These are phyloP conservation scores for Salix viminalis DNA, from an alignment of 345 rosid species.

Conservation along the genomic window DNA sequence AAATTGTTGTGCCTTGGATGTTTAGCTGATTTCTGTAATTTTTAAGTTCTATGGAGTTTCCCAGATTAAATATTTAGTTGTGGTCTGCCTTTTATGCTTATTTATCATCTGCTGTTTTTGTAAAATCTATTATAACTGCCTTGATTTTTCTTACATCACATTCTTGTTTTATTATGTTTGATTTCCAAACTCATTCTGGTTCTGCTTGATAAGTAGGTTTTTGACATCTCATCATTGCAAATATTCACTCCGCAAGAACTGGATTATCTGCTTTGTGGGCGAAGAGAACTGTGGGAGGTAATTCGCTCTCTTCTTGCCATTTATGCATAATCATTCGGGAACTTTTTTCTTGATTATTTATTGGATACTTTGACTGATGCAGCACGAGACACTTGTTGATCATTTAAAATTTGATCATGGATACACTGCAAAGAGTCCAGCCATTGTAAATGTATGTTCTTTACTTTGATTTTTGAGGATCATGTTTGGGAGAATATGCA, in stretches of 20 bases:
- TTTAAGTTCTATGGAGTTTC: background rate
- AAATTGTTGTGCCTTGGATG: background rate
- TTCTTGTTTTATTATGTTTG: background rate
- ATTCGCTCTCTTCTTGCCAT: background rate
- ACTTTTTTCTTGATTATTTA: background rate
- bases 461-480: background rate
- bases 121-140: background rate
- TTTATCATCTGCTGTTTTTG: background rate
- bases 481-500: background rate
- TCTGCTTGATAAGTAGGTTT: constrained; percentile 54
- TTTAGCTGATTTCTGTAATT: background rate
- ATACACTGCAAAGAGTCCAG: constrained; percentile 93
- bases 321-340: background rate
- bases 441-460: constrained; percentile 62
- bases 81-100: background rate
- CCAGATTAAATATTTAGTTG: background rate
- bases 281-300: constrained; percentile 98
- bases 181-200: background rate
- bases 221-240: constrained; percentile 86
- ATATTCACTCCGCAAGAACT: constrained; percentile 82
- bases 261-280: constrained; percentile 95
- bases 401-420: constrained; percentile 99
- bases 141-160: background rate
- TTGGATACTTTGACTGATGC: constrained; percentile 23
- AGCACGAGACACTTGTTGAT: constrained; percentile 85